Evolutionary conservation across 2,329 filamentous ascomycete genomes (phyloP), one percentile per base, ranked within the genome.

Genomic region (Fusarium sp.): DNA sequence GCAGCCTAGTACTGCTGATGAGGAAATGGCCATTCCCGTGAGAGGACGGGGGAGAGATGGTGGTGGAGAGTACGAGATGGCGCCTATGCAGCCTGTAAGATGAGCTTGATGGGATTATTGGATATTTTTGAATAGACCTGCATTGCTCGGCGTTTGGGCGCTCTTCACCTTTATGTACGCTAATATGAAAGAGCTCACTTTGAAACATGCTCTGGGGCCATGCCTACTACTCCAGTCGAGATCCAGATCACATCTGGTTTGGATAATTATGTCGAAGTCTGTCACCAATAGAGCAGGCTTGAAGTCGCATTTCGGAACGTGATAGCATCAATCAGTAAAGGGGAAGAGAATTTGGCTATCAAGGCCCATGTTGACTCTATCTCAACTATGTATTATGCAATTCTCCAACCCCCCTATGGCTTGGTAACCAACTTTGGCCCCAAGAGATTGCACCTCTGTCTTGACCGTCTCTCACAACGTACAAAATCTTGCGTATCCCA

Each of bases 41-140:
- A 80, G 86, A 41, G 87, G 85, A 0, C 81, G 87, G 59, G 85
- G 85, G 1, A 81, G 84, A 54, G 87, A 88, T 67, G 85, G 85
- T 0, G 84, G 80, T 1, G 87, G 86, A 15, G 87, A 88, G 67
- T 92, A 92, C 78, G 90, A 92, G 78, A 91, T 92, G 88, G 86
- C 87, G 12, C 81, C 83, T 41, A 74, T 74, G 62, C 48, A 67
- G 40, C 57, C 71, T 45, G 34, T 69, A 53, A 74, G 71, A 71
- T 79, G 62, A 72, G 32, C 44, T 30, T 44, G 9, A 61, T 24
- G 41, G 46, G 22, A 24, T 30, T 25, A 38, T 62, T 67, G 58
- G 54, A 57, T 57, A 62, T 64, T 45, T 73, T 74, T 70, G 65
- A 68, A 71, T 72, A 77, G 75, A 71, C 75, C 72, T 77, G 76